These are phyloP conservation scores for Arxiozyma bovina DNA, from an alignment of 1,139 yeast genomes.

Conservation along the genomic window DNA sequence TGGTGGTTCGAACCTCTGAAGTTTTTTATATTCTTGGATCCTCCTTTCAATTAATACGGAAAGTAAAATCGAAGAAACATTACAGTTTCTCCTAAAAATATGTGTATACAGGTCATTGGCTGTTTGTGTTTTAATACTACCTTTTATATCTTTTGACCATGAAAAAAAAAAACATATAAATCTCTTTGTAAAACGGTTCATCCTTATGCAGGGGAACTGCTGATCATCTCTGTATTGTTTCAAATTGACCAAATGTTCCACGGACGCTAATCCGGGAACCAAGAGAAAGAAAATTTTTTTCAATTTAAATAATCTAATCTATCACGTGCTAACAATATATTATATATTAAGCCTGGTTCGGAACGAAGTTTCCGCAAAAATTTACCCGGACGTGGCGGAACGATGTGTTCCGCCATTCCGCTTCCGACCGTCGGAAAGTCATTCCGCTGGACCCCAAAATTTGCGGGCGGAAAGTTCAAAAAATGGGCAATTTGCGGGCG, in stretches of 20 bases:
- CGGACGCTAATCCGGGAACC: constrained; percentile 32
- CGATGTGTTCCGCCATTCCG: too few relatives aligned
- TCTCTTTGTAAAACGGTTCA: constrained; percentile 93
- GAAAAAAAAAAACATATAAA: constrained; percentile 56
- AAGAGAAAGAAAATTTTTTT: not conserved
- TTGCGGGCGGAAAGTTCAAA: too few relatives aligned
- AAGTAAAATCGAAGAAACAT: not conserved
- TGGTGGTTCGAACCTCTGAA: not conserved
- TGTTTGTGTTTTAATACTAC: not conserved
- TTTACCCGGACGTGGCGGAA: too few relatives aligned
- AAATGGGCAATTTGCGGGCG: too few relatives aligned
- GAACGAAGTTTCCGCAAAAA: too few relatives aligned
- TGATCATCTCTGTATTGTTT: constrained; percentile 92
- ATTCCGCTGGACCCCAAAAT: too few relatives aligned
- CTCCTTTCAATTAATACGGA: not conserved
- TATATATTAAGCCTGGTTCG: too few relatives aligned
- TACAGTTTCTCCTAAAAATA: too few relatives aligned
- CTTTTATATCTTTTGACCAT: not conserved
- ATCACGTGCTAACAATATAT: not conserved
- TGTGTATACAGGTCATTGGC: too few relatives aligned
- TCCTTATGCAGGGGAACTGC: constrained; percentile 97
- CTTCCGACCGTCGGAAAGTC: too few relatives aligned
- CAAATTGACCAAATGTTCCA: constrained; percentile 52
- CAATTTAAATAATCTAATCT: not conserved
- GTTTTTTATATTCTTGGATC: too few relatives aligned